Evolutionary conservation across 495 filamentous ascomycete species (phyloP).

Genomic region (Hypoxylon crocopeplum): DNA sequence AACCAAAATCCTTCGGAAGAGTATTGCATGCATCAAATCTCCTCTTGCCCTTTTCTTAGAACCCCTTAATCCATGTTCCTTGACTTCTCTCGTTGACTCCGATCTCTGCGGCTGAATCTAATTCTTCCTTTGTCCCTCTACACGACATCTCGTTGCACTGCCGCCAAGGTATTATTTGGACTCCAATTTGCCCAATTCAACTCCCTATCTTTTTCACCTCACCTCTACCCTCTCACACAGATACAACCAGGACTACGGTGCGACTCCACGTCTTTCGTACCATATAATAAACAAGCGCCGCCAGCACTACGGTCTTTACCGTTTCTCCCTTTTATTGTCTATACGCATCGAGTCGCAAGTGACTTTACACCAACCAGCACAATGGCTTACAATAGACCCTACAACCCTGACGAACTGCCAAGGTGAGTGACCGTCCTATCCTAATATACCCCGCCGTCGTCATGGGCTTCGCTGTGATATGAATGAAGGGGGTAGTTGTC

Average conservation of each 20-base stretch:
- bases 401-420: slow-evolving; percentile 97
- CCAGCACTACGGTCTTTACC: slow-evolving; percentile 7
- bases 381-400: slow-evolving; percentile 94
- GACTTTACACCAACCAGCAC: slow-evolving; percentile 13
- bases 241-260: slow-evolving; percentile 13
- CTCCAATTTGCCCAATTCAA: slow-evolving; percentile 23
- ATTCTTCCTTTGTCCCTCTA: slow-evolving; percentile 5
- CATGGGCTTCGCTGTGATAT: slow-evolving; percentile 15
- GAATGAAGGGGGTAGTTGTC: neutral
- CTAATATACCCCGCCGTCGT: slow-evolving; percentile 29
- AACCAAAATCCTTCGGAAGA: slow-evolving; percentile 19
- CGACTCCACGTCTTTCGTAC: neutral
- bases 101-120: slow-evolving; percentile 35
- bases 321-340: slow-evolving; percentile 4
- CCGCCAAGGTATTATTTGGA: slow-evolving; percentile 20
- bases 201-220: slow-evolving; percentile 3
- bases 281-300: neutral
- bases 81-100: slow-evolving; percentile 7
- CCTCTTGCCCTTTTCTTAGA: slow-evolving; percentile 7
- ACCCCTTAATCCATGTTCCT: slow-evolving; percentile 13
- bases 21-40: slow-evolving; percentile 3
- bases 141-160: slow-evolving; percentile 24
- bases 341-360: slow-evolving; percentile 14
- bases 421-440: slow-evolving; percentile 67
- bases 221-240: neutral